A percentile compares a stretch with the other conserved stretches of the same genome.
Conservation (phyloP, 2,329 filamentous ascomycete genomes). For the Colletotrichum caudatum region DNA sequence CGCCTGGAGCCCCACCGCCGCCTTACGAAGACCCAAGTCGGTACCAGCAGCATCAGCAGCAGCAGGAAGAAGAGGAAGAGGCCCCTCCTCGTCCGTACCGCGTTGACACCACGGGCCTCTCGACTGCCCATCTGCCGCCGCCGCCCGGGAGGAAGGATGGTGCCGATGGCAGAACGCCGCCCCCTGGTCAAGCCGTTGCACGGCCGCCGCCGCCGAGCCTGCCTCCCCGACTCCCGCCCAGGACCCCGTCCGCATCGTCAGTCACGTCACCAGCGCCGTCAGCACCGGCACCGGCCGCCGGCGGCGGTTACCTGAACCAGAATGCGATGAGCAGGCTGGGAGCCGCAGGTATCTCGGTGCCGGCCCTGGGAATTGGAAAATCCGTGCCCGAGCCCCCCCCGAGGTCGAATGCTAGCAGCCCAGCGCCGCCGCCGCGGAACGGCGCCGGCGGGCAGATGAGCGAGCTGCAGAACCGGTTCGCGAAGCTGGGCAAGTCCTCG, state of each 20-base stretch:
- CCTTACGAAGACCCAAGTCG: constrained; percentile 41
- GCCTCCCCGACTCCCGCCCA: constrained; percentile 74
- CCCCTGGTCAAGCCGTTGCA: constrained; percentile 45
- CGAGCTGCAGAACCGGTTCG: constrained; percentile 77
- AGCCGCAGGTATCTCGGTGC: constrained; percentile 81
- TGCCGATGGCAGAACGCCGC: constrained; percentile 50
- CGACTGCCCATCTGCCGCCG: constrained; percentile 75
- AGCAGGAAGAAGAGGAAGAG: constrained; percentile 52
- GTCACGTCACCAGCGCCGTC: constrained; percentile 51
- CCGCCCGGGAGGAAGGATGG: constrained; percentile 71
- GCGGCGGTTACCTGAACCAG: constrained; percentile 57
- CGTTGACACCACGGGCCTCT: constrained; percentile 77
- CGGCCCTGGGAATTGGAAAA: constrained; percentile 78
- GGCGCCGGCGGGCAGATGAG: constrained; percentile 61
- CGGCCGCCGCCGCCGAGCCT: constrained; percentile 71
- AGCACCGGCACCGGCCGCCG: constrained; percentile 52
- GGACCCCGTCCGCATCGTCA: constrained; percentile 52
- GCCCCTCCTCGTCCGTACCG: constrained; percentile 74
- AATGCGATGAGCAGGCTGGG: constrained; percentile 75
- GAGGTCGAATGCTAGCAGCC: constrained; percentile 48
- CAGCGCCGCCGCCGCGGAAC: constrained; percentile 46
- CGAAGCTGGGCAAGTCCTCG: constrained; percentile 59
- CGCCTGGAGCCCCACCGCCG: constrained; percentile 45
- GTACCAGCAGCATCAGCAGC: constrained; percentile 23
- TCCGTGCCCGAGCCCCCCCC: constrained; percentile 43